A percentile compares a stretch with the other conserved stretches of the same genome.
Conservation (phyloP, 23 red algal species). For the Agarophyton chilense region DNA sequence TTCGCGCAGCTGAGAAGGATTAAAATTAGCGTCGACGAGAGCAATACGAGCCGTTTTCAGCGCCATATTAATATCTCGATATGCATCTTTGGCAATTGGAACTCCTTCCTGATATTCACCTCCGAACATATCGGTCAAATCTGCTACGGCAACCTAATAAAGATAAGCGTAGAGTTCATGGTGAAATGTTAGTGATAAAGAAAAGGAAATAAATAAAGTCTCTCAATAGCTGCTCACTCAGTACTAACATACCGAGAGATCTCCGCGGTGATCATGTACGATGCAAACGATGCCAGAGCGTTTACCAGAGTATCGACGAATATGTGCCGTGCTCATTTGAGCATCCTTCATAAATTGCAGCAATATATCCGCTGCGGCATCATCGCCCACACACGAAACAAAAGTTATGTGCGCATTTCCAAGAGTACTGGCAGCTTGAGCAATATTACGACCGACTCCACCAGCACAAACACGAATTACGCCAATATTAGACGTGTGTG, state of each 20-base stretch:
- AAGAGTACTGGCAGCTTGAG: conserved; percentile 25
- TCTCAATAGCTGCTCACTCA: not conserved
- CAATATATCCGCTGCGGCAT: conserved; percentile 14
- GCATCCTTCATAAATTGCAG: not conserved
- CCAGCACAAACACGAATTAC: conserved; percentile 36
- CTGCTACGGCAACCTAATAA: conserved; percentile 22
- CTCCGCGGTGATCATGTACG: conserved; percentile 58
- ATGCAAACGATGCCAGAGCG: conserved; percentile 39
- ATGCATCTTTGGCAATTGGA: not conserved
- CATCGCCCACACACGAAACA: conserved; percentile 57
- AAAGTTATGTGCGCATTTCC: conserved; percentile 33
- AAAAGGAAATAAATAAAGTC: not conserved
- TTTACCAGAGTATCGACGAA: not conserved
- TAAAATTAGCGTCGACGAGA: conserved; percentile 46
- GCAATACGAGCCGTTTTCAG: conserved; percentile 14
- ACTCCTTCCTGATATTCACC: conserved; percentile 13
- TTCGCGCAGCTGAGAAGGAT: conserved; percentile 5
- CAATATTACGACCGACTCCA: conserved; percentile 76
- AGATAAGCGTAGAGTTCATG: not conserved
- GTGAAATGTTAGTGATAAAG: not conserved
- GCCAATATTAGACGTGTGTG: conserved; percentile 59
- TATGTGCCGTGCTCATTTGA: not conserved
- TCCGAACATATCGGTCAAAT: conserved; percentile 47
- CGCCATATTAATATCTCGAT: not conserved
- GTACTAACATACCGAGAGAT: not conserved